These are phyloP conservation scores for Selaginella tamariscina DNA, from an alignment of 75 land plant genomes.

Conservation along the genomic window DNA sequence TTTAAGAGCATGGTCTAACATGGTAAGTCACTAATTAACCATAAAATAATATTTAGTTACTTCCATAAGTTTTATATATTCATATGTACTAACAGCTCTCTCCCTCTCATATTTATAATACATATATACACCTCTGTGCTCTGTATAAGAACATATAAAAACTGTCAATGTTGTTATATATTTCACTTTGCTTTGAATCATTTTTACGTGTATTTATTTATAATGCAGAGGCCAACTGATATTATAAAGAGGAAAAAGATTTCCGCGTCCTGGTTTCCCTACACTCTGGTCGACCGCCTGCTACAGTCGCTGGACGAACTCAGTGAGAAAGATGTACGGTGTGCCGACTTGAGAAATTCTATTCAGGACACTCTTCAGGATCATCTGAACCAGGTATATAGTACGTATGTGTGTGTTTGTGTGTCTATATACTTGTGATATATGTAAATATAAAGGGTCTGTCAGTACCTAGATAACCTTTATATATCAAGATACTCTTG, in stretches of 20 bases:
- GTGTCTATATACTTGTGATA: too few species aligned
- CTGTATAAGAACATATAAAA: too few species aligned
- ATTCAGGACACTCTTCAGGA: background rate
- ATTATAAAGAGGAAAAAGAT: conserved; percentile 63
- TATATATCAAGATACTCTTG: too few species aligned
- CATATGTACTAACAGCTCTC: too few species aligned
- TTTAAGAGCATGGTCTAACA: conserved; percentile 44
- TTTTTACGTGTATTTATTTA: background rate
- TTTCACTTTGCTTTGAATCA: background rate
- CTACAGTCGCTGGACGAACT: background rate
- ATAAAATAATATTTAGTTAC: too few species aligned
- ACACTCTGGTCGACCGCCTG: conserved; percentile 58
- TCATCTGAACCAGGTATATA: background rate
- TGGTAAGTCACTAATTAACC: too few species aligned
- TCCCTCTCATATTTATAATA: too few species aligned
- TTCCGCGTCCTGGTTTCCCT: conserved; percentile 90
- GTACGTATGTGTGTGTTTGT: background rate
- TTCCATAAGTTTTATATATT: too few species aligned
- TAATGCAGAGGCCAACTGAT: conserved; percentile 63
- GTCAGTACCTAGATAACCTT: too few species aligned
- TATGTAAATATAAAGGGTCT: too few species aligned
- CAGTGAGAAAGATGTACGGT: background rate
- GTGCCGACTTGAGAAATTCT: background rate
- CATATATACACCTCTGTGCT: too few species aligned
- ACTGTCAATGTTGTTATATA: too few species aligned